Evolutionary conservation across 1,139 yeast species (phyloP).

Genomic region (Debaryomycetaceae sp.): DNA sequence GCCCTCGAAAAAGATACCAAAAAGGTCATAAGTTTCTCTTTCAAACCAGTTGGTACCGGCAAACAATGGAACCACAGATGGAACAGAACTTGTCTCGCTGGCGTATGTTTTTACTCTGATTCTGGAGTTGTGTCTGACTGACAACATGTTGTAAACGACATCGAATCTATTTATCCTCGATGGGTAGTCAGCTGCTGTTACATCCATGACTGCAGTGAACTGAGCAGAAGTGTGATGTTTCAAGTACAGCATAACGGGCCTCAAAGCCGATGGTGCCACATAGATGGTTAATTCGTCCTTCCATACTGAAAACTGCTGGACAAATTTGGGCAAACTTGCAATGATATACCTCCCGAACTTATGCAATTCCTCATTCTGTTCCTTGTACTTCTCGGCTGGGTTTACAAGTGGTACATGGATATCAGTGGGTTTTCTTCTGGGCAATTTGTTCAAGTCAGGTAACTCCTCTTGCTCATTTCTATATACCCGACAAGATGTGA

Average conservation of each 20-base stretch:
- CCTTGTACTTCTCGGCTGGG: constrained; percentile 75
- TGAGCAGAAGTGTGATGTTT: constrained; percentile 79
- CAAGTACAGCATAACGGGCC: constrained; percentile 67
- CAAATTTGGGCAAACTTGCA: constrained; percentile 75
- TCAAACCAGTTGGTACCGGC: constrained; percentile 90
- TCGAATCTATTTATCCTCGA: constrained; percentile 82
- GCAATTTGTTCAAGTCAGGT: constrained; percentile 34
- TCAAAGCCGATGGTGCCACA: constrained; percentile 71
- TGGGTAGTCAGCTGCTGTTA: constrained; percentile 87
- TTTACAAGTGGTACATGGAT: constrained; percentile 60
- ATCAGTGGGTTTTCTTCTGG: constrained; percentile 35
- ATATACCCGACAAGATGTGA: not conserved
- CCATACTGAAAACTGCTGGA: constrained; percentile 87
- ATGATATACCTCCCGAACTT: constrained; percentile 78
- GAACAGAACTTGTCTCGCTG: constrained; percentile 77
- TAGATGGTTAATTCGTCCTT: constrained; percentile 80
- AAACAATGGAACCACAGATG: constrained; percentile 65
- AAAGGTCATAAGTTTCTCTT: constrained; percentile 84
- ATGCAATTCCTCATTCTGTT: constrained; percentile 70
- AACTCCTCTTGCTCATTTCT: constrained; percentile 22
- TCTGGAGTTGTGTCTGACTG: constrained; percentile 82
- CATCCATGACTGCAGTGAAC: constrained; percentile 73
- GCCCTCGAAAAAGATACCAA: constrained; percentile 80
- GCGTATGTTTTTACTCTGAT: constrained; percentile 89
- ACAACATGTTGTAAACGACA: constrained; percentile 77